Conservation (phyloP, 371 early-diverging fungal genomes). For the Thermomucor indicae-seudaticae region DNA sequence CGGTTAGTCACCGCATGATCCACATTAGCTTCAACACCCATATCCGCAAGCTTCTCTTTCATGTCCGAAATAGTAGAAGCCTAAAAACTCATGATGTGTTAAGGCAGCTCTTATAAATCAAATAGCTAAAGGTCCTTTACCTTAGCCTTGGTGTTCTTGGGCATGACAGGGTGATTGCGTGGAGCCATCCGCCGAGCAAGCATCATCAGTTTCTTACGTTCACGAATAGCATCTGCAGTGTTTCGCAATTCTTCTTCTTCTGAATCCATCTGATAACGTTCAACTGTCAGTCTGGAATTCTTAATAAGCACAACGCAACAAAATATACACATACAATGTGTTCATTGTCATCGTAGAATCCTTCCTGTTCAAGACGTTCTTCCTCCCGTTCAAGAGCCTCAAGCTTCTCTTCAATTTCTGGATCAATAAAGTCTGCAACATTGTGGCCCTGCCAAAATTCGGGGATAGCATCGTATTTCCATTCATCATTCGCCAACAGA, state of each 20-base stretch:
- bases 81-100: conserved; percentile 5
- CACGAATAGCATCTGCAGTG: conserved; percentile 80
- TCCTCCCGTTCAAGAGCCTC: conserved; percentile 97
- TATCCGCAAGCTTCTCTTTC: conserved; percentile 50
- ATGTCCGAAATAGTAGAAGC: conserved; percentile 48
- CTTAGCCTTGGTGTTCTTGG: conserved; percentile 51
- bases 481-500: conserved; percentile 79
- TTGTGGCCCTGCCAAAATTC: conserved; percentile 99
- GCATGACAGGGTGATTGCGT: conserved; percentile 63
- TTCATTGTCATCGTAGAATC: conserved; percentile 87
- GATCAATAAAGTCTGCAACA: conserved; percentile 98
- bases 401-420: conserved; percentile 95
- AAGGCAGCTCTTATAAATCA: background rate
- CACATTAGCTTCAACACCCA: conserved; percentile 58
- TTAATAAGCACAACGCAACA: too few species aligned
- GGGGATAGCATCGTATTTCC: conserved; percentile 99
- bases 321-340: conserved; percentile 42
- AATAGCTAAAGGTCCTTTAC: conserved; percentile 6
- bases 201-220: conserved; percentile 80
- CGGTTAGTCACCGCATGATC: conserved; percentile 41
- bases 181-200: conserved; percentile 67
- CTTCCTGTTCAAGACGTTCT: conserved; percentile 88
- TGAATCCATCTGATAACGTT: conserved; percentile 35
- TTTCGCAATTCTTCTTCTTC: conserved; percentile 75
- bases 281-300: too few species aligned